phyloP scores from a whole-genome alignment of 2,329 filamentous ascomycete species.

The Hypoxylon sp. region DNA sequence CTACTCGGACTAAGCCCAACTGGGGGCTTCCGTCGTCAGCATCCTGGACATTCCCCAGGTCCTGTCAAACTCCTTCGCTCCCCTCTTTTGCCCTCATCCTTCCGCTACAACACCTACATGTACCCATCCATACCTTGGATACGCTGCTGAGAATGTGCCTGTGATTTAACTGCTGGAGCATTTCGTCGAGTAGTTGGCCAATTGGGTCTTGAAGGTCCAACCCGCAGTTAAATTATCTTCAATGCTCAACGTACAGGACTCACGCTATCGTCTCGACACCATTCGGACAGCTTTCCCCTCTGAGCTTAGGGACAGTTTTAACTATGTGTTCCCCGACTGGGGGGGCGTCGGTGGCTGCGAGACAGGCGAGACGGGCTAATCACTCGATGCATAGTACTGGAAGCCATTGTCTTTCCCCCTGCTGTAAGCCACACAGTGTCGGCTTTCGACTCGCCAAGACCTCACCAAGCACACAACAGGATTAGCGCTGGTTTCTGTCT shows the following conservation, averaged over 20 bases:
- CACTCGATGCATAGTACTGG: conserved; percentile 20
- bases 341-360: conserved; percentile 39
- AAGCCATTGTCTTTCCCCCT: conserved; percentile 32
- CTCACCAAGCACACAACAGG: conserved; percentile 27
- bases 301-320: conserved; percentile 40
- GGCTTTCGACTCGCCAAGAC: conserved; percentile 15
- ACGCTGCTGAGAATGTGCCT: conserved; percentile 12
- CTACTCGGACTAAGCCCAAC: conserved; percentile 2
- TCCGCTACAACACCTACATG: conserved; percentile 9
- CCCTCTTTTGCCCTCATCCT: conserved; percentile 3
- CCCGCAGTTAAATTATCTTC: conserved; percentile 33
- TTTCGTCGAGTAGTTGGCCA: conserved; percentile 20
- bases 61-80: conserved; percentile 9
- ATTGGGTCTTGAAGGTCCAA: conserved; percentile 23
- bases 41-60: conserved; percentile 42
- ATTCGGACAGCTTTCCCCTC: conserved; percentile 35
- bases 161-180: conserved; percentile 25
- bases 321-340: conserved; percentile 16
- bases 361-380: conserved; percentile 38
- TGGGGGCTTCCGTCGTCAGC: conserved; percentile 23
- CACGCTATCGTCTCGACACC: conserved; percentile 24
- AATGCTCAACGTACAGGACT: conserved; percentile 26
- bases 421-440: conserved; percentile 33
- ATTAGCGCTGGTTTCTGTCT: conserved; percentile 34
- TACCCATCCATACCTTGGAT: too few relatives aligned